Conservation (phyloP, 2,329 filamentous ascomycete species). For the Colletotrichum sp. region DNA sequence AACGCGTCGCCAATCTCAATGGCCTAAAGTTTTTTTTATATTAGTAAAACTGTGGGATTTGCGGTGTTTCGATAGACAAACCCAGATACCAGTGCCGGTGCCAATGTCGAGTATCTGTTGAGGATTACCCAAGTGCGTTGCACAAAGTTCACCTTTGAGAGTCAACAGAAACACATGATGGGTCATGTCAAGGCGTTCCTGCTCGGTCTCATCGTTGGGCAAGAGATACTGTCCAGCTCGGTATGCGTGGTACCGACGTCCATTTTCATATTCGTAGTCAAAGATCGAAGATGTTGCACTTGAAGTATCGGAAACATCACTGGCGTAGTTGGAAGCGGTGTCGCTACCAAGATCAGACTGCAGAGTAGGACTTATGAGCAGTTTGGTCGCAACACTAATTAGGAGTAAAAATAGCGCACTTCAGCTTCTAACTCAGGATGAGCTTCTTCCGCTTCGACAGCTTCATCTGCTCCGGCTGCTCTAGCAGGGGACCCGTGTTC, state of each 20-base stretch:
- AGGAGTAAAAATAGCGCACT: background rate
- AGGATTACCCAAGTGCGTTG: conserved; percentile 41
- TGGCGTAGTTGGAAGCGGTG: conserved; percentile 24
- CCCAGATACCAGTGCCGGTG: conserved; percentile 59
- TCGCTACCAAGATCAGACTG: conserved; percentile 11
- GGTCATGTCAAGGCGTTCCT: conserved; percentile 45
- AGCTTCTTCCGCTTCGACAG: background rate
- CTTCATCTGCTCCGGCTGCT: fast-evolving
- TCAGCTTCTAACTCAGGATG: background rate
- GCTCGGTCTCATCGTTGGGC: conserved; percentile 49
- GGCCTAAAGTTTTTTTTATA: conserved; percentile 33
- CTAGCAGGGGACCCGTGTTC: background rate
- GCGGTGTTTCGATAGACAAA: conserved; percentile 11
- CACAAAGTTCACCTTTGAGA: conserved; percentile 38
- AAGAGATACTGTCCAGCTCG: conserved; percentile 46
- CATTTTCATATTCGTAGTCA: conserved; percentile 42
- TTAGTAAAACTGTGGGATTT: conserved; percentile 24
- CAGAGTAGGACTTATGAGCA: too few relatives aligned
- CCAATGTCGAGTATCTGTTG: conserved; percentile 44
- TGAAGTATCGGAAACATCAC: conserved; percentile 19
- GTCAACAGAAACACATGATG: conserved; percentile 39
- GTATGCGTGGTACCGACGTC: conserved; percentile 52
- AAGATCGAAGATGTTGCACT: conserved; percentile 39
- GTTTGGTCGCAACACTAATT: background rate
- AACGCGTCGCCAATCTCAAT: conserved; percentile 70